Evolutionary conservation across 2,329 filamentous ascomycete genomes (phyloP).

Genomic region (Capronia americana): DNA sequence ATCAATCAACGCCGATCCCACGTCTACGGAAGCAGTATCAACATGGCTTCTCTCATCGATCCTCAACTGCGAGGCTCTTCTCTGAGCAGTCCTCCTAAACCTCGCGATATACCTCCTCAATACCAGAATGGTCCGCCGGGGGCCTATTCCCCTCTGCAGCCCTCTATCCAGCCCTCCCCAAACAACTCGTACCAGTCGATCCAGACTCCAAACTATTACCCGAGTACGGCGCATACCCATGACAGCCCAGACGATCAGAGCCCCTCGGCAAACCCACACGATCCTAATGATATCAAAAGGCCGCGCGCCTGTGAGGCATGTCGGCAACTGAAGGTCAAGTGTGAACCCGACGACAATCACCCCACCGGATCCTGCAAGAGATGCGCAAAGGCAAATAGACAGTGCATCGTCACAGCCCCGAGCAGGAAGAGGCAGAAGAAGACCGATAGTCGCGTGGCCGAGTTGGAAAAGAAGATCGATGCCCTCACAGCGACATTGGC

Average conservation of each 20-base stretch:
- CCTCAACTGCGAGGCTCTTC: constrained; percentile 33
- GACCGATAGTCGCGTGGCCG: constrained; percentile 84
- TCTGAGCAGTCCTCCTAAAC: constrained; percentile 35
- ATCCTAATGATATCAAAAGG: constrained; percentile 65
- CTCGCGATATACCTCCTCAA: constrained; percentile 31
- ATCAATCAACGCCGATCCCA: constrained; percentile 29
- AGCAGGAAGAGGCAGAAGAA: constrained; percentile 86
- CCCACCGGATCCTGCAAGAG: constrained; percentile 72
- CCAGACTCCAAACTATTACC: constrained; percentile 38
- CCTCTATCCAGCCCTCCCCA: constrained; percentile 37
- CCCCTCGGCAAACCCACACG: constrained; percentile 38
- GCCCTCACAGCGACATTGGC: constrained; percentile 81
- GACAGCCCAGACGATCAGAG: constrained; percentile 38
- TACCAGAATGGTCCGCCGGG: constrained; percentile 32
- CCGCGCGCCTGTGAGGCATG: constrained; percentile 77
- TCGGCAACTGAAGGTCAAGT: constrained; percentile 79
- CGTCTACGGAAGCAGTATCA: constrained; percentile 18
- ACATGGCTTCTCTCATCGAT: constrained; percentile 24
- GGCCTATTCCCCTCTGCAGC: constrained; percentile 36
- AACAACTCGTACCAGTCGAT: constrained; percentile 39
- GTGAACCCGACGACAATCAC: constrained; percentile 73
- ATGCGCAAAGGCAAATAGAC: constrained; percentile 79
- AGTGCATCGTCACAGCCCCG: constrained; percentile 77
- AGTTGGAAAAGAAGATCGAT: constrained; percentile 92
- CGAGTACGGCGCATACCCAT: constrained; percentile 31